A percentile compares a stretch with the other conserved stretches of the same genome.
Conservation (phyloP, 73 alveolate species). For the Paramecium sexaurelia region DNA sequence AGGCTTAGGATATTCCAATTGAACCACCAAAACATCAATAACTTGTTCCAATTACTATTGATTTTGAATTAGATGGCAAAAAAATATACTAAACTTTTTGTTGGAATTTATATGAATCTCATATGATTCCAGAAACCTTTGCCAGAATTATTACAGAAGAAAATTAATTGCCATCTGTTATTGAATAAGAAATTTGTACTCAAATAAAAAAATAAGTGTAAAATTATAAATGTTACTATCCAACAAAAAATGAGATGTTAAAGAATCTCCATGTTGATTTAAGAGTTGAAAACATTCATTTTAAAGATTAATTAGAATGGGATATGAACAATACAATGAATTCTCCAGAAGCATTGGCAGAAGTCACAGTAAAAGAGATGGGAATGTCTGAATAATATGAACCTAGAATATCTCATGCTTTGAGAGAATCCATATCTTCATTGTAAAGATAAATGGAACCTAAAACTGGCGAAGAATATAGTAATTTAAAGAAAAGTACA, state of each 20-base stretch:
- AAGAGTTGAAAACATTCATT: conserved; percentile 79
- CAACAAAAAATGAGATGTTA: conserved; percentile 71
- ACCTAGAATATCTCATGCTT: conserved; percentile 85
- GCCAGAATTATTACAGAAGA: conserved; percentile 87
- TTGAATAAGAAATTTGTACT: conserved; percentile 82
- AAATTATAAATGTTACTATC: conserved; percentile 32
- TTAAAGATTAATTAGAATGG: conserved; percentile 94
- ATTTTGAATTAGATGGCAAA: conserved; percentile 91
- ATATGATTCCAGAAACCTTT: conserved; percentile 82
- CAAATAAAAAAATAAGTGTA: conserved; percentile 18
- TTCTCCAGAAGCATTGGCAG: conserved; percentile 94
- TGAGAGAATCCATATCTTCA: conserved; percentile 86
- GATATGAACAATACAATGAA: conserved; percentile 91
- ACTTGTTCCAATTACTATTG: conserved; percentile 87
- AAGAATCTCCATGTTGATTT: conserved; percentile 84
- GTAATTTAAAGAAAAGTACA: conserved; percentile 20
- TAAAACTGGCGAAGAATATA: not conserved
- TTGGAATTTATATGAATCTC: conserved; percentile 93
- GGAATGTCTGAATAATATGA: conserved; percentile 89
- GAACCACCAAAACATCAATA: conserved; percentile 59
- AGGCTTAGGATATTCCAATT: conserved; percentile 41
- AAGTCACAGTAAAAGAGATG: conserved; percentile 82
- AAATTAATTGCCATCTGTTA: conserved; percentile 78
- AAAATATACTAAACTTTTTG: conserved; percentile 83
- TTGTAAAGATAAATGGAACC: conserved; percentile 71